A percentile compares a stretch with the other conserved stretches of the same genome.
These are phyloP conservation scores for Phytopythium cucurbitacearum DNA, from an alignment of 352 stramenopile species.

Conservation along the genomic window DNA sequence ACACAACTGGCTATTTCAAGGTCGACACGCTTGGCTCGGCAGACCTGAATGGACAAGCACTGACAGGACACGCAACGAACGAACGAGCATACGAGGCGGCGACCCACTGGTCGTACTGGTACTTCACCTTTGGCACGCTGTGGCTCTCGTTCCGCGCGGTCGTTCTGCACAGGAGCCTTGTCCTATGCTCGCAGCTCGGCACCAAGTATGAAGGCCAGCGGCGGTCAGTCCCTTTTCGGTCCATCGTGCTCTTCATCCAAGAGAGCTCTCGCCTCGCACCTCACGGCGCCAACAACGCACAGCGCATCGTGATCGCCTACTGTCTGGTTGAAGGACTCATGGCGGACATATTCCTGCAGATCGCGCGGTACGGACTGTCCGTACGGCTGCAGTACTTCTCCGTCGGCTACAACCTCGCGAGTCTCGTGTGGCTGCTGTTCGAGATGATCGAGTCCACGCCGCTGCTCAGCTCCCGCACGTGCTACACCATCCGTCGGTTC, in stretches of 20 bases:
- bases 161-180: constrained; percentile 21
- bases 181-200: constrained; percentile 21
- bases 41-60: constrained; percentile 17
- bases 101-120: constrained; percentile 15
- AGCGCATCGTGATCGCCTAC: constrained; percentile 21
- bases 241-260: constrained; percentile 25
- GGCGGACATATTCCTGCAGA: constrained; percentile 26
- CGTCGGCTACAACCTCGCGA: constrained; percentile 27
- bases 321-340: constrained; percentile 28
- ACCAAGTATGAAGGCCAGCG: constrained; percentile 17
- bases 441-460: constrained; percentile 26
- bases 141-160: constrained; percentile 25
- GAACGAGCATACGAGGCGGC: constrained; percentile 6
- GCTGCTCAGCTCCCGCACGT: constrained; percentile 10
- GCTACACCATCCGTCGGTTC: constrained; percentile 14
- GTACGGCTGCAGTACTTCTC: constrained; percentile 32
- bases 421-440: constrained; percentile 30
- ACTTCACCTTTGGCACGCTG: constrained; percentile 10
- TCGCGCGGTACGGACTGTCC: constrained; percentile 24
- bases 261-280: constrained; percentile 22
- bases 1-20: constrained; percentile 12
- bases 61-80: constrained; percentile 4
- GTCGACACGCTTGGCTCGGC: constrained; percentile 17
- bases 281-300: constrained; percentile 20
- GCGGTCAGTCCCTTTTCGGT: constrained; percentile 13